A percentile compares a stretch with the other conserved stretches of the same genome.
Conservation (phyloP, 371 early-diverging fungal species). For the Cokeromyces recurvatus region DNA sequence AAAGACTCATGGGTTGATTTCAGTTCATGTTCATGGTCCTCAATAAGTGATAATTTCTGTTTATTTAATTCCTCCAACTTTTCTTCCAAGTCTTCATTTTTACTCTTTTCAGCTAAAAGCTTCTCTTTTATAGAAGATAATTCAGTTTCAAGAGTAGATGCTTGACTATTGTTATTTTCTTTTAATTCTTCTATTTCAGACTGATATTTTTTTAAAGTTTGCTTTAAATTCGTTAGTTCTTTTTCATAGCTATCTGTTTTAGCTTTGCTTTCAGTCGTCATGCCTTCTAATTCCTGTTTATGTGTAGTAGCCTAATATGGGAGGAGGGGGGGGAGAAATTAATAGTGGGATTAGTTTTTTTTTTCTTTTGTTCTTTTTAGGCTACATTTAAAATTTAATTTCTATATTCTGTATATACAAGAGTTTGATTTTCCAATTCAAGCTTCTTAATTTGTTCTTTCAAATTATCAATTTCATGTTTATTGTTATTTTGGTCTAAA, state of each 20-base stretch:
- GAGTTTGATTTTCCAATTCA: not conserved
- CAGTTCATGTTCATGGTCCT: not conserved
- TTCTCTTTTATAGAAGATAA: conserved; percentile 3
- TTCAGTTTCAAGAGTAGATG: conserved; percentile 1
- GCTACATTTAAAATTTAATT: not conserved
- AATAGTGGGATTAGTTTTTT: no score
- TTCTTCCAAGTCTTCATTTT: no score
- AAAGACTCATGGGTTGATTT: not conserved
- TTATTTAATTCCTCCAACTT: not conserved
- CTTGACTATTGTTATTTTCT: not conserved
- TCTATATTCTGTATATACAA: not conserved
- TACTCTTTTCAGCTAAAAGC: not conserved
- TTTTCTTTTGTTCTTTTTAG: not conserved
- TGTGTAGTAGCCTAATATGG: not conserved
- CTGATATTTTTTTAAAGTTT: not conserved
- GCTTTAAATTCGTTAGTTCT: not conserved
- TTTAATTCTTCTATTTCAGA: not conserved
- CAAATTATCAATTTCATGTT: not conserved
- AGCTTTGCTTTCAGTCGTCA: not conserved
- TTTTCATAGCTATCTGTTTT: not conserved
- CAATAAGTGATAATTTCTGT: not conserved
- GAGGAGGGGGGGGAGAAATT: no score
- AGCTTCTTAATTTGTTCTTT: conserved; percentile 1
- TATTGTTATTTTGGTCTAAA: not conserved
- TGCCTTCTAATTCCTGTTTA: not conserved